Evolutionary conservation across 148 eudicot genomes (phyloP).

Genomic region (Vaccinium macrocarpon): DNA sequence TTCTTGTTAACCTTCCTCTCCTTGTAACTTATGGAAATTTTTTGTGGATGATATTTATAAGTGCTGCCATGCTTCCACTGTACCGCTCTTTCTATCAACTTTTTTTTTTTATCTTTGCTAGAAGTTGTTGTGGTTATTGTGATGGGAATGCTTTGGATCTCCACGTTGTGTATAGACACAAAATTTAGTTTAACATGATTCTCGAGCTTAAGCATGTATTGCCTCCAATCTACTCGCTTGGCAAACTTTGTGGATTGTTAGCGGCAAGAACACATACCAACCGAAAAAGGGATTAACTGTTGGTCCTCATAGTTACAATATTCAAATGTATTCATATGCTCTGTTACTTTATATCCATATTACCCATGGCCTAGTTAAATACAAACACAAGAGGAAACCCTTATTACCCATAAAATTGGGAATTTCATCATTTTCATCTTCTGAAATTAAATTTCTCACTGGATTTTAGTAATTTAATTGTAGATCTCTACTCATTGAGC

Average conservation of each 20-base stretch:
- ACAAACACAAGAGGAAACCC: too few species aligned
- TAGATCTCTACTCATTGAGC: too few species aligned
- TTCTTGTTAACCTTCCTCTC: background rate
- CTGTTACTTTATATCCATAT: too few species aligned
- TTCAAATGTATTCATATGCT: background rate
- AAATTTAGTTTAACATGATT: background rate
- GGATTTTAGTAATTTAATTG: too few species aligned
- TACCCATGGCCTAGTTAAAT: too few species aligned
- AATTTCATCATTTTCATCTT: too few species aligned
- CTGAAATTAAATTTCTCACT: too few species aligned
- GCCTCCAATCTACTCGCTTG: too few species aligned
- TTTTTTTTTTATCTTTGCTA: background rate
- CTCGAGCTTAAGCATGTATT: background rate
- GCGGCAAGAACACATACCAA: background rate
- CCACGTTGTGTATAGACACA: background rate
- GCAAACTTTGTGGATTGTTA: background rate
- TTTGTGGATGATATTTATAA: too few species aligned
- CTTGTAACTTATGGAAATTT: background rate
- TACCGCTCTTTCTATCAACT: background rate
- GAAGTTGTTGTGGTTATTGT: background rate
- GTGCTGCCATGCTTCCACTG: background rate
- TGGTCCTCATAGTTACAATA: background rate
- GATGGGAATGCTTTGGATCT: background rate
- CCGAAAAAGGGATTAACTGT: background rate
- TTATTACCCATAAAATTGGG: too few species aligned